Base-by-base conservation (phyloP, 1,139 yeast genomes). In the Candida sp. region DNA sequence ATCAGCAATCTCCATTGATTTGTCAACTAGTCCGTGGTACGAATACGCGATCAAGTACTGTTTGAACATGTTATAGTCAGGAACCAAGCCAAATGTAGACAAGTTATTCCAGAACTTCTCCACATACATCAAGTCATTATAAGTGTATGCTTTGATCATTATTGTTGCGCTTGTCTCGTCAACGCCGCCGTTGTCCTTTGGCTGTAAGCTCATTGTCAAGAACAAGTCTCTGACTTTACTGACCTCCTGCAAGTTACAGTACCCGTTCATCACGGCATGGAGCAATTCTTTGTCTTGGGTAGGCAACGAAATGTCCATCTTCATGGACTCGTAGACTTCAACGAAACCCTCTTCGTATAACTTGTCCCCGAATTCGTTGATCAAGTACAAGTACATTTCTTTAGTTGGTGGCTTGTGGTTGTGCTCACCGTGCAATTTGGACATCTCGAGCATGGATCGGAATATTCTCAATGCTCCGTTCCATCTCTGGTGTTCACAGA, bases 11-110 rank as follows among this genome's bases (percentile, higher is more conserved):
- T 72, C 75, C 17, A 86, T 69, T 0, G 96, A 96, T 4, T 82
- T 80, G 30, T 80, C 78, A 38, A 78, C 80, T 47, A 78, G 71
- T 2, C 89, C 93, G 62, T 85, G 85, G 58, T 87, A 87, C 54
- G 90, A 88, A 63, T 88, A 86, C 1, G 94, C 91, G 54, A 88
- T 81, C 44, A 90, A 68, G 57, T 84, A 86, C 62, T 88, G 93
- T 44, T 77, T 77, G 61, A 80, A 80, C 46, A 86, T 78, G n/a
- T 76, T 74, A 37, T 78, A 72, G 55, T 82, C 77, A 0, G 91
- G 90, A 7, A 75, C 58, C 11, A 88, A 68, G 1, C 79, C 81
- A 60, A 77, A 83, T 38, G 74, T 73, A 0, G 87, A 78, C 44
- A 89, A 66, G 52, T 80, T 80, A 52, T 81, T 76, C 88, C 93